phyloP scores from a whole-genome alignment of 169 alveolate species.

The Cryptosporidium meleagridis region DNA sequence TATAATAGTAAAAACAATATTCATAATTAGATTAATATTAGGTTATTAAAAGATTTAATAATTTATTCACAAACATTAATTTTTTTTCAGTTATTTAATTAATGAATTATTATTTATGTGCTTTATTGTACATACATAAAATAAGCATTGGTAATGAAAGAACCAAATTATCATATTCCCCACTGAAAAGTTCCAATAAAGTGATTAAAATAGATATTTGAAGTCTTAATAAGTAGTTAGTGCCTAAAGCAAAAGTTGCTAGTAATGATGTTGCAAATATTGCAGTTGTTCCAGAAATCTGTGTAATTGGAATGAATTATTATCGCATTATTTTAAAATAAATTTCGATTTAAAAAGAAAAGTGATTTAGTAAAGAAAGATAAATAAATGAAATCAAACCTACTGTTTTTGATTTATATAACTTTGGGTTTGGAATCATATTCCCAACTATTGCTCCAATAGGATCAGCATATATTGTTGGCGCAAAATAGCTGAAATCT shows the following conservation, averaged over 20 bases:
- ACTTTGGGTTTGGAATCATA: slow-evolving; percentile 22
- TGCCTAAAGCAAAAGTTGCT: slow-evolving; percentile 39
- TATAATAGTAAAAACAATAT: too few relatives aligned
- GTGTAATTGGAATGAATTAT: background rate
- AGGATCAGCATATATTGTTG: slow-evolving; percentile 77
- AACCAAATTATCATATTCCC: slow-evolving; percentile 42
- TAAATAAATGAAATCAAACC: background rate
- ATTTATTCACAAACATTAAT: too few relatives aligned
- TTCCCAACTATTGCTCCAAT: slow-evolving; percentile 76
- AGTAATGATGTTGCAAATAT: slow-evolving; percentile 20
- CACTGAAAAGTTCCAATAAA: slow-evolving; percentile 28
- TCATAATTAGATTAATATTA: too few relatives aligned
- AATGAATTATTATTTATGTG: background rate
- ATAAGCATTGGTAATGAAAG: slow-evolving; percentile 22
- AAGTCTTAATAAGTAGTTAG: slow-evolving; percentile 6
- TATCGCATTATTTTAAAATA: background rate
- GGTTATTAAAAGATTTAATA: too few relatives aligned
- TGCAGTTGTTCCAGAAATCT: slow-evolving; percentile 21
- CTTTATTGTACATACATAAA: slow-evolving; percentile 8
- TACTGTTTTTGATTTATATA: slow-evolving; percentile 29
- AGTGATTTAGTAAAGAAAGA: background rate
- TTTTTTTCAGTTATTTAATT: too few relatives aligned
- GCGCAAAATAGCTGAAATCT: slow-evolving; percentile 56
- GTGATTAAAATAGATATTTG: background rate
- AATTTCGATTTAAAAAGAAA: background rate